Base-by-base conservation (phyloP, 169 alveolate species). In the Plasmodium inui region DNA sequence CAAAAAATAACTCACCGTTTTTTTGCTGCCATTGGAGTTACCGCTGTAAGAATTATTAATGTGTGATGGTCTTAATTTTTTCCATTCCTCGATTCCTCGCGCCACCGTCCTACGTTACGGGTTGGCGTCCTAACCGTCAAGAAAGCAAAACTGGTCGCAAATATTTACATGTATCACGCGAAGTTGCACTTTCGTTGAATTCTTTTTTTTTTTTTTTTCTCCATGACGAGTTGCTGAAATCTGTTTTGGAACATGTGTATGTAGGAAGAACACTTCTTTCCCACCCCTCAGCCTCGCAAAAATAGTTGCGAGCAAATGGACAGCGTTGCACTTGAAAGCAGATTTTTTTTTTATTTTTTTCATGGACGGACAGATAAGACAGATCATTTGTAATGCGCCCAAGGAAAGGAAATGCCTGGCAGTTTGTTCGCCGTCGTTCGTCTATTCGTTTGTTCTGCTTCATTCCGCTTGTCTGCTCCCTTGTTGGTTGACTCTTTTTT, bases 321-420 rank as follows among this genome's bases (percentile, higher is more conserved):
- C 46, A 50, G 76, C n/a, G 28, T 57, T 83, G 91, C 91, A 83
- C 91, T 83, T 34, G 74, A 37, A 61, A 57, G 91, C 91, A 83
- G 71, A 83, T 61, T 44, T 83, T 30, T 14, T 46, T 3, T 46
- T 46, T 46, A 10, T 46, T 46, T 46, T 46, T 46, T 46, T 46
- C n/a, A 46, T 10, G 57, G 57, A 12, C 57, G 57, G 57, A 76
- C 37, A 26, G 32, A 37, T 17, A 17, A 55, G 50, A 34, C 50
- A 76, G 41, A 28, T 30, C 57, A 39, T 79, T 79, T 55, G 57
- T 39, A 9, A 79, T 17, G 55, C 4, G 55, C 14, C 46, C 41
- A 79, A 44, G 28, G 10, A 14, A 19, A 10, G 55, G 57, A 79
- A 79, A 79, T 37, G 32, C 37, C 30, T 30, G 22, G 82, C 14